These are phyloP conservation scores for Pyricularia pennisetigena DNA, from an alignment of 2,329 filamentous ascomycete species.

Conservation along the genomic window DNA sequence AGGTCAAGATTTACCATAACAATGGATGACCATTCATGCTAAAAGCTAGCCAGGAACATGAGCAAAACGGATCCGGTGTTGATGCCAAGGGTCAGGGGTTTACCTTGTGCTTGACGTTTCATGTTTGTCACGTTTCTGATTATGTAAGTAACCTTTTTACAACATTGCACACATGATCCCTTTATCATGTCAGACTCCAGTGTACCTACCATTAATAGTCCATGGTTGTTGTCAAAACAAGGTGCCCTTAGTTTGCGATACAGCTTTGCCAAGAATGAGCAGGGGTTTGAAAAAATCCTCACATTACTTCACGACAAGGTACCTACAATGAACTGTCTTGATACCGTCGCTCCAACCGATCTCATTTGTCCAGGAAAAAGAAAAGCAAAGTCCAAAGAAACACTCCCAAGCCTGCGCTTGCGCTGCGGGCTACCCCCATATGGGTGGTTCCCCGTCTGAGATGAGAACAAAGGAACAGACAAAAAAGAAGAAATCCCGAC, in stretches of 20 bases:
- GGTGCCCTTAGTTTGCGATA: background rate
- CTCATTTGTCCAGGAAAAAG: background rate
- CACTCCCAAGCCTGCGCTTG: background rate
- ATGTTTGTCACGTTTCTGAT: background rate
- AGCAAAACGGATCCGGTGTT: background rate
- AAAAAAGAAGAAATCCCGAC: background rate
- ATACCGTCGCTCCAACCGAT: background rate
- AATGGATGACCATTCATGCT: background rate
- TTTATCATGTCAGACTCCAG: no score
- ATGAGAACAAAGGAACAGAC: background rate
- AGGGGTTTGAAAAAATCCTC: background rate
- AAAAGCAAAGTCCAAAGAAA: background rate
- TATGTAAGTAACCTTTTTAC: background rate
- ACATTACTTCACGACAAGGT: background rate
- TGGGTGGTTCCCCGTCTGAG: background rate
- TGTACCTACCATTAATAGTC: no score
- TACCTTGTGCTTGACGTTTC: background rate
- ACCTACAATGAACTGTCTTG: background rate
- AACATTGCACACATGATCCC: background rate
- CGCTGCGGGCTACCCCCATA: background rate
- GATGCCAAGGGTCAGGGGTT: background rate
- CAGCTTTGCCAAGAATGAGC: background rate
- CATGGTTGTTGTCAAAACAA: background rate
- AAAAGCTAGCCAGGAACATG: background rate
- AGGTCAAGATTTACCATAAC: background rate